A percentile compares a stretch with the other conserved stretches of the same genome.
Evolutionary conservation across 2,329 filamentous ascomycete genomes (phyloP).

Genomic region (Venturia oleaginea): DNA sequence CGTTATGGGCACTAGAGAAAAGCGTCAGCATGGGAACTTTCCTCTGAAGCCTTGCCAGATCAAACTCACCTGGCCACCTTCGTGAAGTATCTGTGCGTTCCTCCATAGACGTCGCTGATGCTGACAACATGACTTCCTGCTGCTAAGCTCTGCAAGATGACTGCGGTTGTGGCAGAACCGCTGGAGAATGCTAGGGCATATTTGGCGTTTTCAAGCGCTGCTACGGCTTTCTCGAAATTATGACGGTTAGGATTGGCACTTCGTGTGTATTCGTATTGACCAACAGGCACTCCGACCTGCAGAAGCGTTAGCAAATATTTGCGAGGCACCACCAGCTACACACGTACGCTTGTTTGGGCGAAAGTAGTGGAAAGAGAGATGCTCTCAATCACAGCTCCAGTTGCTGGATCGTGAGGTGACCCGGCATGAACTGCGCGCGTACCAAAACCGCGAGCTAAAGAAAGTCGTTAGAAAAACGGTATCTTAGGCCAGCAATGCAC

Average conservation of each 20-base stretch:
- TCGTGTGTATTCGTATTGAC: constrained; percentile 85
- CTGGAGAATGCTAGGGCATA: constrained; percentile 92
- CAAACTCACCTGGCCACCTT: constrained; percentile 63
- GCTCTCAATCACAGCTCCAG: constrained; percentile 91
- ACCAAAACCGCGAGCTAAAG: constrained; percentile 63
- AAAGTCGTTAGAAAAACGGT: neutral
- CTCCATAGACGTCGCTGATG: constrained; percentile 94
- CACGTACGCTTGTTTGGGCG: constrained; percentile 58
- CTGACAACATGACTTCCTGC: constrained; percentile 89
- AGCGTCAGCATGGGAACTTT: neutral
- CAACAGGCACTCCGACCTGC: constrained; percentile 71
- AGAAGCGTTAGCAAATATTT: neutral
- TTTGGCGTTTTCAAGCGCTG: constrained; percentile 83
- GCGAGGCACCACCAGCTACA: neutral
- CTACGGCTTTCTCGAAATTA: constrained; percentile 88
- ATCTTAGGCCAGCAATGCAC: neutral
- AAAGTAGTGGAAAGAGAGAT: constrained; percentile 97
- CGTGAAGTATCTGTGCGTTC: constrained; percentile 97
- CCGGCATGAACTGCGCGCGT: constrained; percentile 94
- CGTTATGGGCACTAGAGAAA: constrained; percentile 63
- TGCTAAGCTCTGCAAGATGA: constrained; percentile 84
- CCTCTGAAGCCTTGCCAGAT: neutral
- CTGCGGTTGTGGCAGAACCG: constrained; percentile 87
- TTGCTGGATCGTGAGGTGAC: constrained; percentile 78
- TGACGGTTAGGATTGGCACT: constrained; percentile 87